A percentile compares a stretch with the other conserved stretches of the same genome.
Evolutionary conservation across 78 protist species (phyloP).

Genomic region (Dictyostelium firmibasis): DNA sequence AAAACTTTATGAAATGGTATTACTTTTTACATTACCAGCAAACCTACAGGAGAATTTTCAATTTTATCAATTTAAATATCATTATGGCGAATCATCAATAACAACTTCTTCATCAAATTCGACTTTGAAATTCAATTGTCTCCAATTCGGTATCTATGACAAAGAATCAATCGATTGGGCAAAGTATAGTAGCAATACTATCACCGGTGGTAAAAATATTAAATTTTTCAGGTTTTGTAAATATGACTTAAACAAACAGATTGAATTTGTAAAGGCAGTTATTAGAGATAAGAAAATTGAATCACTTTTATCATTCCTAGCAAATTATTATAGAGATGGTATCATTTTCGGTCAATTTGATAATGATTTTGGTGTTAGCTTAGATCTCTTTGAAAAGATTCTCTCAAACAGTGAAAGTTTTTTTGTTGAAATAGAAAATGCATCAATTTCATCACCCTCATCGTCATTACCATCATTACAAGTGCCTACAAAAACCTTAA

Average conservation of each 20-base stretch:
- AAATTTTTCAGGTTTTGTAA: neutral
- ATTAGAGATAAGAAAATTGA: neutral
- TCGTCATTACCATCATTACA: too few relatives aligned
- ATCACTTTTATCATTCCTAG: neutral
- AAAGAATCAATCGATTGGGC: neutral
- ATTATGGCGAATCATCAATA: neutral
- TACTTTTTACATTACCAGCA: neutral
- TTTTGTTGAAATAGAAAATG: too few relatives aligned
- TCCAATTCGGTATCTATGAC: neutral
- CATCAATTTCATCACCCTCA: too few relatives aligned
- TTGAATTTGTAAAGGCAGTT: neutral
- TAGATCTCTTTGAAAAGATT: too few relatives aligned
- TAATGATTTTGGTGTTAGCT: too few relatives aligned
- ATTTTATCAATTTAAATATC: neutral
- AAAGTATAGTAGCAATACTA: neutral
- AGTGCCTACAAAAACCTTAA: too few relatives aligned
- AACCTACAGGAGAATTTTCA: neutral
- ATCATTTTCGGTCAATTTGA: too few relatives aligned
- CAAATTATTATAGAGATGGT: too few relatives aligned
- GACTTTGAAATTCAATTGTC: neutral
- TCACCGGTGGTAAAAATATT: neutral
- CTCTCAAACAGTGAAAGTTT: too few relatives aligned
- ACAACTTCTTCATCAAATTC: neutral
- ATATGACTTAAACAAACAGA: neutral
- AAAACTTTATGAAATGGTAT: neutral